A percentile compares a stretch with the other conserved stretches of the same genome.
Conservation (phyloP, 192 early-diverging fungal species). For the Mortierella alpina region DNA sequence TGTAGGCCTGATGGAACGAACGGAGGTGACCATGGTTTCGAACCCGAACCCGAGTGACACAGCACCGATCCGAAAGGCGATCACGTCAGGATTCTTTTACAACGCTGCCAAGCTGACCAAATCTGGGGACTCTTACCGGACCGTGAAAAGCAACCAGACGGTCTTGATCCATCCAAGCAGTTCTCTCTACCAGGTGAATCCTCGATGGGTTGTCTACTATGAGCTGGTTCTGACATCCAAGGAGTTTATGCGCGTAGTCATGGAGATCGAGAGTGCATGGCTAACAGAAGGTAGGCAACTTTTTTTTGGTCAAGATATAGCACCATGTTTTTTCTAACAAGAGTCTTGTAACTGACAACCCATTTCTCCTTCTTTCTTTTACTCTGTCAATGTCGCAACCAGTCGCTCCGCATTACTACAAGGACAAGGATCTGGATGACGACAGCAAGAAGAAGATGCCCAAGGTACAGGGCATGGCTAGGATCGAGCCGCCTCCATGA, state of each 20-base stretch:
- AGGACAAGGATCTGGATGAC: slow-evolving; percentile 70
- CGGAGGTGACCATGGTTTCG: slow-evolving; percentile 85
- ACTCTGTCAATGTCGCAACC: background rate
- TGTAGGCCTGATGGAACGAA: slow-evolving; percentile 89
- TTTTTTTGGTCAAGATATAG: background rate
- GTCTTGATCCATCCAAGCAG: slow-evolving; percentile 95
- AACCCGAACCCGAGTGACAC: slow-evolving; percentile 89
- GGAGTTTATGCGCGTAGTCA: slow-evolving; percentile 96
- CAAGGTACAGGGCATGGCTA: slow-evolving; percentile 53
- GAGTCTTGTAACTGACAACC: background rate
- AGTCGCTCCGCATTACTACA: slow-evolving; percentile 87
- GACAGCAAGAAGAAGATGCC: slow-evolving; percentile 67
- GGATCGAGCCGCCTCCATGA: slow-evolving; percentile 24
- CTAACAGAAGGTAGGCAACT: slow-evolving; percentile 73
- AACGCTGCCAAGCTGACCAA: slow-evolving; percentile 86
- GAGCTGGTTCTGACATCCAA: slow-evolving; percentile 93
- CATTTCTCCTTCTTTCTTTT: background rate
- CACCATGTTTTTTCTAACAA: background rate
- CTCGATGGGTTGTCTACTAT: slow-evolving; percentile 90
- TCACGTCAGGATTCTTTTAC: slow-evolving; percentile 97
- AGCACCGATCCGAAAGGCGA: slow-evolving; percentile 88
- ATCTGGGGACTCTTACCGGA: slow-evolving; percentile 92
- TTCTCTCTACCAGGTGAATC: slow-evolving; percentile 80
- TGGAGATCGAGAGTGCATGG: slow-evolving; percentile 92
- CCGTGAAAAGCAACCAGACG: slow-evolving; percentile 86